Evolutionary conservation across 768 basidiomycete genomes (phyloP), one percentile per base, ranked within the genome.

Genomic region (Tremella mesenterica): DNA sequence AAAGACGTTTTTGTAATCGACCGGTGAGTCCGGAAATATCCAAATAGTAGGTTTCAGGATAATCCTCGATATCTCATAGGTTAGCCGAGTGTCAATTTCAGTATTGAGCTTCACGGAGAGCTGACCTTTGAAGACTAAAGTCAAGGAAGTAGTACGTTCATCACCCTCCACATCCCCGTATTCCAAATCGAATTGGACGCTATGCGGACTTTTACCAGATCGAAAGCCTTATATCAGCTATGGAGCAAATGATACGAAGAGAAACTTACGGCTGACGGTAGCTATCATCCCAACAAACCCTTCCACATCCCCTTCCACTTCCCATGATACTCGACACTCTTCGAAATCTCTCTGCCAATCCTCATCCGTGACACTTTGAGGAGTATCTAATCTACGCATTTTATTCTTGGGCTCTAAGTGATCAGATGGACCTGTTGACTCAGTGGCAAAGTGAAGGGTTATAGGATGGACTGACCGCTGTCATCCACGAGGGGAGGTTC

Each of bases 201-300:
- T 59, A 57, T n/a, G 49, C 39, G 43, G 57, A 56, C 28, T 50
- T 56, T 8, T 5, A 38, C n/a, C 29, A 30, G 29, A 61, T 34
- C 12, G 33, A 27, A n/a, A 30, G 57, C 59, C 18, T 18, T 7
- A 39, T 14, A 13, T 12, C 14, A 10, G 21, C 16, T 14, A 20
- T 9, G 30, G 14, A 26, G 26, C 9, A 30, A 2, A 21, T n/a
- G n/a, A 34, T 12, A 16, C 21, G 44, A 12, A 21, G 13, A 25
- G n/a, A 12, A 20, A 47, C 59, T 52, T 25, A 60, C 63, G 34
- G 20, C 33, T 28, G 0, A 64, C 44, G 3, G 26, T 49, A 12
- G 48, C 59, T 20, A 47, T 21, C 57, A 65, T 59, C n/a, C 63
- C 63, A 3, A 48, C 63, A 45, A 60, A 65, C 4, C 63, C 63